Base-by-base conservation (phyloP, 2,329 filamentous ascomycete species). In the Xylariaceae sp. region DNA sequence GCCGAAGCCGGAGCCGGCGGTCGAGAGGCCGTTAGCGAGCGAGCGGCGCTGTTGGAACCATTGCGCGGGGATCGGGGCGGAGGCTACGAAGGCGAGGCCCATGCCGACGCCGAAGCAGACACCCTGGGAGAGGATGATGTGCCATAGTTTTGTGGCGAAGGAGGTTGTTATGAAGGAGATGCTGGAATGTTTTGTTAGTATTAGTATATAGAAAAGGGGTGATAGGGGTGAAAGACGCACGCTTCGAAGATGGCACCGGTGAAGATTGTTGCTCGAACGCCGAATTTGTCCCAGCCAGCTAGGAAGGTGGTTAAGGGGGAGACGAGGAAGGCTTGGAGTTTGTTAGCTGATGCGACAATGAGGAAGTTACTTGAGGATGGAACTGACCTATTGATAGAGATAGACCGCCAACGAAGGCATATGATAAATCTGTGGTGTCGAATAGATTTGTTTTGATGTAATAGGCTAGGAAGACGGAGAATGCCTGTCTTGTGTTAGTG, bases 61-160 rank as follows among this genome's bases (percentile, higher is more conserved):
- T 70, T 92, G 88, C 1, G 88, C 82, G 0, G 88, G 78, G 9
- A 91, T 82, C 39, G 82, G 83, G 2, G 88, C 86, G 3, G 80
- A 84, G 0, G 83, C 83, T 0, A 88, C 88, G 69, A 92, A 93
- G 8, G 88, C 76, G 59, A 92, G 87, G 0, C 89, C 89, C 81
- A 93, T 87, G 2, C 89, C 89, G 18, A 87, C 72, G n/a, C 90
- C 90, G 63, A 93, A 92, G 56, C 85, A 83, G 2, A 92, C 69
- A 3, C 90, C 90, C 69, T 93, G 90, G 4, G 81, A 83, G 0
- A 93, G 79, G 59, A 92, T 86, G 0, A 94, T 78, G 41, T 93
- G 89, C 87, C 88, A 92, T 59, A 90, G 86, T 58, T 83, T 69
- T 13, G 71, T 76, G 0, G 87, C 82, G 66, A 91, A 92, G 11